phyloP scores from a whole-genome alignment of 257 asterid species.

The Penstemon barbatus region DNA sequence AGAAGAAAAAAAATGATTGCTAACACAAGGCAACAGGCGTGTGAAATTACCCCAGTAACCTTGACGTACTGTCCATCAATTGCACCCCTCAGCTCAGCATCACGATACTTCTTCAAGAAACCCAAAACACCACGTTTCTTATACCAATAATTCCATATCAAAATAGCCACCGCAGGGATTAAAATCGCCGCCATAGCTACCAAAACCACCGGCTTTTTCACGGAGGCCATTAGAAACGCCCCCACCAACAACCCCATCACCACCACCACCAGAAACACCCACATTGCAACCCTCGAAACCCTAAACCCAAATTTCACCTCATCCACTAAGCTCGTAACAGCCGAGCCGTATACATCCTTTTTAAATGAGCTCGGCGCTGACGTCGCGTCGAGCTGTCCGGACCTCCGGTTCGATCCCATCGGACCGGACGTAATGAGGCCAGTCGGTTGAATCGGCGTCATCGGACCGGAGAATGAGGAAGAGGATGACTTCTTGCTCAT shows the following conservation, averaged over 20 bases:
- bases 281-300: conserved; percentile 85
- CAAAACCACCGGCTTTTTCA: conserved; percentile 65
- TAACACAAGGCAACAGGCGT: neutral
- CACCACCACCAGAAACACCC: conserved; percentile 69
- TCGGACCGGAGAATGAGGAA: conserved; percentile 80
- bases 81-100: conserved; percentile 90
- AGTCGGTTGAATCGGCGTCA: conserved; percentile 85
- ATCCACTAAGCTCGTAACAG: conserved; percentile 63
- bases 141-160: conserved; percentile 64
- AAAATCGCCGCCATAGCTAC: conserved; percentile 57
- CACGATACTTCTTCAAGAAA: conserved; percentile 57
- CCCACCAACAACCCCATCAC: conserved; percentile 89
- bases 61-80: conserved; percentile 90
- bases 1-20: neutral
- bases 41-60: conserved; percentile 93
- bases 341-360: conserved; percentile 65
- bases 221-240: conserved; percentile 74
- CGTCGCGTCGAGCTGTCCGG: conserved; percentile 60
- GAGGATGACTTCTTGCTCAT: conserved; percentile 66
- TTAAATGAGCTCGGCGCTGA: conserved; percentile 46
- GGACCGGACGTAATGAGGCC: conserved; percentile 86
- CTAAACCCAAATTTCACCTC: conserved; percentile 65
- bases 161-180: conserved; percentile 41
- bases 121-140: conserved; percentile 45
- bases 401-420: conserved; percentile 58